Base-by-base conservation (phyloP, 148 eudicot species). In the Dysphania ambrosioides region DNA sequence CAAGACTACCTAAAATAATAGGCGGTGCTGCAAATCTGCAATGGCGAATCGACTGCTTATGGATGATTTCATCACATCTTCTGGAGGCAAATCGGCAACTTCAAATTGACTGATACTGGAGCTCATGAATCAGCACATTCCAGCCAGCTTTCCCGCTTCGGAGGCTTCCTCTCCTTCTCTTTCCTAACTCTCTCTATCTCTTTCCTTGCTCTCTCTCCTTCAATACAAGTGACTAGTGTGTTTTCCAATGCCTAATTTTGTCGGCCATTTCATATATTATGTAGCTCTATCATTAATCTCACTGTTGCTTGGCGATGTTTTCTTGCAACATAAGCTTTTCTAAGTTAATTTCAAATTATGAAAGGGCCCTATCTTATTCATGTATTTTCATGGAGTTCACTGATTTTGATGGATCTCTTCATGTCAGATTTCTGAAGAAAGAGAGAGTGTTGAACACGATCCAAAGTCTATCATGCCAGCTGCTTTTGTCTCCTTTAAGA, bases 401-500 rank as follows among this genome's bases (percentile, higher is more conserved):
- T 44, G 62, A 58, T 57, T 55, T 71, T 41, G 42, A 26, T 15
- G 12, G n/a, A 66, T 59, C 58, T 36, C 35, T 34, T 76, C 66
- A 15, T 77, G 51, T 72, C 86, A 95, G 99, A 92, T 92, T 84
- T 91, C 88, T 73, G 91, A 76, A 59, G 97, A 96, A 79, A 70
- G 86, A 59, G 89, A 90, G 74, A 85, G 75, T 62, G 82, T 90
- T 38, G 75, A 42, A 63, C 79, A 62, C 19, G 86, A 92, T 83
- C 91, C 87, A 34, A 88, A 87, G 72, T 71, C 83, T 40, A 79
- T 87, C 32, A 90, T 96, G 90, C 93, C 99, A 70, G 89, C 97
- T 72, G 91, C 99, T 66, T 96, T 96, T 80, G 99, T 96, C 74
- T 96, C 99, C 77, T 96, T 96, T 72, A 92, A 80, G 83, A 85